Conservation (phyloP, 768 basidiomycete genomes). For the Suillus subluteus region DNA sequence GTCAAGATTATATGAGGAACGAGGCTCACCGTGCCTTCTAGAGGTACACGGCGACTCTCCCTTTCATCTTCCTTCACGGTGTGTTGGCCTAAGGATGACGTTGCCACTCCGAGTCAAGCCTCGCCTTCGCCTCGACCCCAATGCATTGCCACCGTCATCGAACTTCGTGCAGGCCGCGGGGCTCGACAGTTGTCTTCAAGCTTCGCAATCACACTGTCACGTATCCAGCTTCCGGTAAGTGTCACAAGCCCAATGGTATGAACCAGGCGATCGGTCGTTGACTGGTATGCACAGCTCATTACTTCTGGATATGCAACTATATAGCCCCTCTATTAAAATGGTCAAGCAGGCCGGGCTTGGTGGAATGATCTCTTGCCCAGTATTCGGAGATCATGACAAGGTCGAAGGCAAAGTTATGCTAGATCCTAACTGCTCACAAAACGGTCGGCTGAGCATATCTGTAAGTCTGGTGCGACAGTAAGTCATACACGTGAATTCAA, state of each 20-base stretch:
- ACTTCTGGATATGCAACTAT: slow-evolving; percentile 62
- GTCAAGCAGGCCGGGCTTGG: slow-evolving; percentile 33
- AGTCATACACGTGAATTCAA: slow-evolving; percentile 2
- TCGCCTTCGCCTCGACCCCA: slow-evolving; percentile 20
- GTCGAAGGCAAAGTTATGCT: slow-evolving; percentile 64
- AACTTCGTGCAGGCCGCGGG: slow-evolving; percentile 38
- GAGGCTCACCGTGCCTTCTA: not conserved
- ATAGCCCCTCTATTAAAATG: slow-evolving; percentile 64
- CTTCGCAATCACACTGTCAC: slow-evolving; percentile 39
- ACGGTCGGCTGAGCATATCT: slow-evolving; percentile 60
- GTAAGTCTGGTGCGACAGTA: slow-evolving; percentile 36
- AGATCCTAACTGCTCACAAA: slow-evolving; percentile 51
- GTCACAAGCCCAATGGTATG: not conserved
- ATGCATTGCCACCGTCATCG: slow-evolving; percentile 30
- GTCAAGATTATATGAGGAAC: slow-evolving; percentile 23
- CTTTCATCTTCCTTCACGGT: not conserved
- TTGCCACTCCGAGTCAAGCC: slow-evolving; percentile 18
- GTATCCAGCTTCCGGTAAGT: slow-evolving; percentile 55
- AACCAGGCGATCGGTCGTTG: slow-evolving; percentile 9
- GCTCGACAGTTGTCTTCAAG: slow-evolving; percentile 18
- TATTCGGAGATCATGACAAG: slow-evolving; percentile 64
- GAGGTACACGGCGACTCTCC: not conserved
- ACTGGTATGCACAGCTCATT: slow-evolving; percentile 42
- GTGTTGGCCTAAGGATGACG: slow-evolving; percentile 19
- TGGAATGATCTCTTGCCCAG: slow-evolving; percentile 39